phyloP scores from a whole-genome alignment of 192 early-diverging fungal species.

The Gryganskiella cystojenkinii region DNA sequence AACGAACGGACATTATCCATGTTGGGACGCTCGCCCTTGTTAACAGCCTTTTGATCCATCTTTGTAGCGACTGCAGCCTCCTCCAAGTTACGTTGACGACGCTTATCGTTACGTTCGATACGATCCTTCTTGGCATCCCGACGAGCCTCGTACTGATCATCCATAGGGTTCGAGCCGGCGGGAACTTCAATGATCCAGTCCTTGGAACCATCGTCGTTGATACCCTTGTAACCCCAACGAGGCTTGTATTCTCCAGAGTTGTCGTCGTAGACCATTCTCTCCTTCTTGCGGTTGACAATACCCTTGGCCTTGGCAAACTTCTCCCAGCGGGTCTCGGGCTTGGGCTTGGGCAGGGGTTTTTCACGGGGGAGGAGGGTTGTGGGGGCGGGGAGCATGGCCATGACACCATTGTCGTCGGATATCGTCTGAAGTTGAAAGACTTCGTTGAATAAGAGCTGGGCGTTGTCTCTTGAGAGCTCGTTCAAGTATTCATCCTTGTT shows the following conservation, averaged over 20 bases:
- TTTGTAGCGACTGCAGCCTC: conserved; percentile 72
- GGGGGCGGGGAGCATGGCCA: conserved; percentile 80
- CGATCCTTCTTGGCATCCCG: conserved; percentile 90
- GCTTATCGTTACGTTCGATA: conserved; percentile 88
- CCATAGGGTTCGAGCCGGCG: conserved; percentile 81
- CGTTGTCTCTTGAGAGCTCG: conserved; percentile 78
- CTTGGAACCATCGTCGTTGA: conserved; percentile 78
- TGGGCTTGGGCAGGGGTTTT: conserved; percentile 91
- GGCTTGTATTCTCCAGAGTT: conserved; percentile 83
- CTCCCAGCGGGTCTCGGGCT: conserved; percentile 96
- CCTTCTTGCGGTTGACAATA: conserved; percentile 88
- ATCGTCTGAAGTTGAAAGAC: conserved; percentile 83
- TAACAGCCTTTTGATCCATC: conserved; percentile 59
- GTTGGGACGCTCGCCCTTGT: conserved; percentile 54
- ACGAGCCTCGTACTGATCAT: conserved; percentile 85
- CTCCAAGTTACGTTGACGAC: conserved; percentile 87
- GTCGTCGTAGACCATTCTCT: conserved; percentile 88
- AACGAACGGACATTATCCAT: conserved; percentile 64
- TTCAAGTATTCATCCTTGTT: conserved; percentile 71
- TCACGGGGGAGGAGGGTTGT: conserved; percentile 84
- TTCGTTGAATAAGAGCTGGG: conserved; percentile 89
- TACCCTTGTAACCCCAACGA: conserved; percentile 90
- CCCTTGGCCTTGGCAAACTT: conserved; percentile 98
- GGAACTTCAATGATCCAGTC: conserved; percentile 97
- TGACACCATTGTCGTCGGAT: conserved; percentile 76